A percentile compares a stretch with the other conserved stretches of the same genome.
These are phyloP conservation scores for Blumeriella jaapii DNA, from an alignment of 2,329 filamentous ascomycete species.

Conservation along the genomic window DNA sequence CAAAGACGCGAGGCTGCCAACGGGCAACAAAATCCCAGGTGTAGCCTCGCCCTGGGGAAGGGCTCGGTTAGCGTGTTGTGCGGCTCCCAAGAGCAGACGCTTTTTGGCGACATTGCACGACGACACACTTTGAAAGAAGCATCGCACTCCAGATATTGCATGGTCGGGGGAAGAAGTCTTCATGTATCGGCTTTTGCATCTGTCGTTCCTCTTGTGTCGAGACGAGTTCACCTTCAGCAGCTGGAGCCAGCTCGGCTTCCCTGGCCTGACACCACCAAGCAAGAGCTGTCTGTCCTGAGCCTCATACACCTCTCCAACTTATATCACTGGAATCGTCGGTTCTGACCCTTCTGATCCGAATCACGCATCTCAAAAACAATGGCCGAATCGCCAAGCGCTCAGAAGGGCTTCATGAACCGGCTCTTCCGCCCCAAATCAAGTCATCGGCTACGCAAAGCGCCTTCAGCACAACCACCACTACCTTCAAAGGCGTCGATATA, in stretches of 20 bases:
- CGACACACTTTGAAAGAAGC: no score
- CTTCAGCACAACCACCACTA: not conserved
- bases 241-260: no score
- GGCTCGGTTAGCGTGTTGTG: no score
- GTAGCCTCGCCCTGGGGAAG: conserved; percentile 1
- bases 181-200: no score
- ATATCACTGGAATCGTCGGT: not conserved
- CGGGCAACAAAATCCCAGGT: not conserved
- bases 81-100: no score
- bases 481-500: not conserved
- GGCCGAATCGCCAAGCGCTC: conserved; percentile 1
- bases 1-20: conserved; percentile 1
- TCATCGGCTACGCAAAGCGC: conserved; percentile 1
- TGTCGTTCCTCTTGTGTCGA: not conserved
- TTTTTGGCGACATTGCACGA: no score
- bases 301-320: not conserved
- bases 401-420: conserved; percentile 2
- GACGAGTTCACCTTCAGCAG: no score
- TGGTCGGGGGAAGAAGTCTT: not conserved
- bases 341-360: no score
- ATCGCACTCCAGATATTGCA: no score
- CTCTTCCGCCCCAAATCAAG: conserved; percentile 3
- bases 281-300: not conserved
- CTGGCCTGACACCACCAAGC: no score
- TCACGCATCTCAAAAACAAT: not conserved